Base-by-base conservation (phyloP, 2,329 filamentous ascomycete species). In the Colletotrichum scovillei region DNA sequence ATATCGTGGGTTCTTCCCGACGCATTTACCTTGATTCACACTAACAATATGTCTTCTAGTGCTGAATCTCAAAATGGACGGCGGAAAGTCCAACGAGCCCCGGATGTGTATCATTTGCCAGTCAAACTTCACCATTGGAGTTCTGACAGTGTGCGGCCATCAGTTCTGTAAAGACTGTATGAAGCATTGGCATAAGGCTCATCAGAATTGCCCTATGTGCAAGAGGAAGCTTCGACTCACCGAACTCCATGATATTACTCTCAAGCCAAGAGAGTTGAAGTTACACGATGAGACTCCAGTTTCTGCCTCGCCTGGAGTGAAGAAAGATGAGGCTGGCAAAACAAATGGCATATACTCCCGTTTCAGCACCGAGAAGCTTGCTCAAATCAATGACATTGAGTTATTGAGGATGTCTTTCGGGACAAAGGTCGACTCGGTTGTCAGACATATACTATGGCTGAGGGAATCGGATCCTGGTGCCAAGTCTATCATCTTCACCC, bases 401-500 rank as follows among this genome's bases (percentile, higher is more conserved):
- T 86, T 98, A 1, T 84, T 91, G 12, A 90, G 89, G 0, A 89
- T 88, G 1, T 95, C 93, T 0, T 98, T 94, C 78, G 95, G 95
- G 1, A 97, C 94, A 0, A 99, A 98, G 82, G 92, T 98, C 22
- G 95, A 98, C 80, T 97, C 91, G 0, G 84, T 96, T 3, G 88
- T 92, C 32, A 90, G 94, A 2, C 97, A 98, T 80, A 83, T 98
- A 2, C 83, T 97, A 19, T 98, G 94, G 94, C 87, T 98, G 24
- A 91, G 96, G 2, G 87, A 93, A 76, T 91, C 94, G 60, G 95
- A 98, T 76, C 94, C 95, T 0, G 95, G 95, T 0, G 91, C 95
- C 11, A 98, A 98, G 80, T 94, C 94, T 0, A 93, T 99, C 80
- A 89, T 98, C n/a, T 99, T 98, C 81, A 97, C 94, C 1, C 96